phyloP scores from a whole-genome alignment of 345 rosid genomes.

The Turnera subulata region DNA sequence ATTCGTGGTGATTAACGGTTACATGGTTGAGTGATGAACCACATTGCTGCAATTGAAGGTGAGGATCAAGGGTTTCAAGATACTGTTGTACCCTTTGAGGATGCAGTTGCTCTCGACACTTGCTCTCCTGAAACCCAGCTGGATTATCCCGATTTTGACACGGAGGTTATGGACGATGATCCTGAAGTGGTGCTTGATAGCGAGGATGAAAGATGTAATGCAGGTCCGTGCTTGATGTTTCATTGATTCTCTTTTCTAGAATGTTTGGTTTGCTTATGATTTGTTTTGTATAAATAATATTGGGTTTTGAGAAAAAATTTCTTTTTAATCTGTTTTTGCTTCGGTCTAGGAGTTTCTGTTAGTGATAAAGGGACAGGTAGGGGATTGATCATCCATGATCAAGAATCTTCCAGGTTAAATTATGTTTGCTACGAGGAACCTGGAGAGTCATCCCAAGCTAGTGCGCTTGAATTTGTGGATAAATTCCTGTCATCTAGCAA shows the following conservation, averaged over 20 bases:
- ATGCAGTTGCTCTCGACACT: slow-evolving; percentile 21
- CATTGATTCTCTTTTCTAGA: not conserved
- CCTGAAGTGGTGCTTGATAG: slow-evolving; percentile 44
- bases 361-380: slow-evolving; percentile 2
- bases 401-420: slow-evolving; percentile 20
- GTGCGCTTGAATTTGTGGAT: slow-evolving; percentile 62
- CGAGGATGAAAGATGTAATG: slow-evolving; percentile 41
- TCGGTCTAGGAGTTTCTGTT: slow-evolving; percentile 9
- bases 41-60: slow-evolving; percentile 1
- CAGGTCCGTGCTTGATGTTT: not conserved
- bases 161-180: slow-evolving; percentile 24
- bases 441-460: slow-evolving; percentile 40
- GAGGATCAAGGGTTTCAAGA: slow-evolving; percentile 22
- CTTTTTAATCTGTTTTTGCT: slow-evolving; percentile 5
- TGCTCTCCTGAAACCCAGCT: slow-evolving; percentile 23
- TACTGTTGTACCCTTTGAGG: slow-evolving; percentile 28
- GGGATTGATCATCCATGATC: not conserved
- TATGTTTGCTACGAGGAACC: slow-evolving; percentile 34
- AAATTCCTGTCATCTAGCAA: slow-evolving; percentile 31
- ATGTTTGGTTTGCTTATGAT: not conserved
- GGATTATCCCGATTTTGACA: slow-evolving; percentile 28
- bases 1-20: too few species aligned
- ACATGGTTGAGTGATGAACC: slow-evolving; percentile 1
- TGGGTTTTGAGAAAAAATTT: not conserved
- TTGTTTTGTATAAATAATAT: not conserved